Base-by-base conservation (phyloP, 352 stramenopile species). In the Globisporangium radiosum region DNA sequence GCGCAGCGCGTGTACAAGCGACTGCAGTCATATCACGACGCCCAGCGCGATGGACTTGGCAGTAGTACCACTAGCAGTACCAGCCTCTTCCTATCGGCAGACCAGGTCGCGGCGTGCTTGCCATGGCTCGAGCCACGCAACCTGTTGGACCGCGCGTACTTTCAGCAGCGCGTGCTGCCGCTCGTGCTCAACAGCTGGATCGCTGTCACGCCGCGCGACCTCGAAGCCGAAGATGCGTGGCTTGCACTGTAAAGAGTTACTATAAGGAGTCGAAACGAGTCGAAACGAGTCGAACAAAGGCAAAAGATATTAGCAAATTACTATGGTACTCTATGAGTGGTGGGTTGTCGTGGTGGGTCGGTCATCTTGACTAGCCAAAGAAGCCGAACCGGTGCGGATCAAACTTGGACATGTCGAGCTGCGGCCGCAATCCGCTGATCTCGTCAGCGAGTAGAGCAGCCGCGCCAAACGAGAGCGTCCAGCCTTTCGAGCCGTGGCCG, bases 321-420 rank as follows among this genome's bases (percentile, higher is more conserved):
- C 45, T 49, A 49, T 49, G 45, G n/a, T 49, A 19, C 6, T 17
- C 14, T 15, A n/a, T 49, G 45, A 19, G 44, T 48, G 10, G 45
- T 49, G 11, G 13, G 45, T 49, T 17, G 44, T 48, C 5, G 5
- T 48, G 14, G 5, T 48, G 14, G 5, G 44, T 48, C 15, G 44
- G 44, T 48, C 5, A 17, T 14, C 0, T 17, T 6, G 3, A 19
- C 73, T 55, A 88, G 49, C 75, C 73, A 62, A 88, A 90, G 68
- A 88, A 82, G 57, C 80, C 71, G 64, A 92, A 89, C 51, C 85
- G 81, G 54, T 89, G 77, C 49, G 83, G 83, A 56, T 81, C 76
- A 60, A 91, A 94, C 62, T 91, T 93, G 66, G 57, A 72, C 69
- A 90, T 88, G 62, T 94, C 85, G 13, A 94, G 71, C 55, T 94